phyloP scores from a whole-genome alignment of 2,329 filamentous ascomycete species.

The Dryadomyces sulphureus region DNA sequence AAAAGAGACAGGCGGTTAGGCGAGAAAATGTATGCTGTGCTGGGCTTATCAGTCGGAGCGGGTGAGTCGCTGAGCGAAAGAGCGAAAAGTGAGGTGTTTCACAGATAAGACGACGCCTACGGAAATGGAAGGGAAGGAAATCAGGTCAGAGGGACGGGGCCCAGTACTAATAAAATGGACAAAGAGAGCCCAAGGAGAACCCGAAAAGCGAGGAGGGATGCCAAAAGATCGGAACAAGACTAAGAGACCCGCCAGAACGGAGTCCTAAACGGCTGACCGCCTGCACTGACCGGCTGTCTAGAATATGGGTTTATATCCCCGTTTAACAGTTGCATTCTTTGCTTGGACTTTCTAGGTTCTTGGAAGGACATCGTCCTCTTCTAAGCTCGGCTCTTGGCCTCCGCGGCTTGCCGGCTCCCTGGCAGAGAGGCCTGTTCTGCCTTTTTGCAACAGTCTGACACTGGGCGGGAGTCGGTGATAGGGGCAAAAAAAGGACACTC shows the following conservation, averaged over 20 bases:
- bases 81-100: not conserved
- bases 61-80: not conserved
- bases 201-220: not conserved
- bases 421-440: no score
- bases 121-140: not conserved
- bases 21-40: not conserved
- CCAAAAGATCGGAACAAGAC: not conserved
- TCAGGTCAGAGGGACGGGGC: not conserved
- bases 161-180: not conserved
- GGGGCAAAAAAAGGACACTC: not conserved
- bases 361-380: no score
- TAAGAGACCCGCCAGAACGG: not conserved
- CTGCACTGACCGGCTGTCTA: not conserved
- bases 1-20: not conserved
- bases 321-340: no score
- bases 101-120: not conserved
- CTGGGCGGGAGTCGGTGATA: not conserved
- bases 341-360: no score
- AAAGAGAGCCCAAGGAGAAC: not conserved
- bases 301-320: no score
- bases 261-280: not conserved
- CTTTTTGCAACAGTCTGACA: not conserved
- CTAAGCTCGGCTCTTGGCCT: no score
- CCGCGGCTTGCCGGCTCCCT: no score
- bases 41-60: not conserved